These are phyloP conservation scores for Termitomyces sp. DNA, from an alignment of 768 basidiomycete genomes.

Conservation along the genomic window DNA sequence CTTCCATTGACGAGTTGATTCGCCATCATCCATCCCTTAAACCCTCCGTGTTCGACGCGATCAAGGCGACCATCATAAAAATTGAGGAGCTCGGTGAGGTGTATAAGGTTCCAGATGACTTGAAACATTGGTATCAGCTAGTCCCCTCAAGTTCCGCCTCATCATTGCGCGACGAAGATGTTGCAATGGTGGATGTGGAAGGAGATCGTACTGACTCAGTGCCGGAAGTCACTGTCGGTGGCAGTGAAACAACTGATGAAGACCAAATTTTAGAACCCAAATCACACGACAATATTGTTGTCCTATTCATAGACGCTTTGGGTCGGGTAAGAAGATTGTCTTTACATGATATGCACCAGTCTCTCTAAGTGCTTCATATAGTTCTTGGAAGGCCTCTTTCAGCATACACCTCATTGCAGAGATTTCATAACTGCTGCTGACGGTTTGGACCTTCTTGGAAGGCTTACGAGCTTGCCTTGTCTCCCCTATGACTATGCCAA, in stretches of 20 bases:
- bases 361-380: constrained; percentile 21
- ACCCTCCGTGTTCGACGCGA: constrained; percentile 67
- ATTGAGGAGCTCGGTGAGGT: constrained; percentile 70
- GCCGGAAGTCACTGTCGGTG: constrained; percentile 9
- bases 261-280: constrained; percentile 28
- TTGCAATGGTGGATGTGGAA: constrained; percentile 44
- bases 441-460: constrained; percentile 68
- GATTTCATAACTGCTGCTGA: constrained; percentile 80
- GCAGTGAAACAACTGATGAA: constrained; percentile 16
- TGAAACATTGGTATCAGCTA: constrained; percentile 64
- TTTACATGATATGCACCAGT: background rate
- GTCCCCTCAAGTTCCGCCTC: constrained; percentile 19
- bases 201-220: constrained; percentile 12
- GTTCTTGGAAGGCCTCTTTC: constrained; percentile 95
- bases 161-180: constrained; percentile 26
- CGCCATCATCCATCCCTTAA: constrained; percentile 93
- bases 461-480: constrained; percentile 77
- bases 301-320: constrained; percentile 74
- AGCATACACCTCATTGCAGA: constrained; percentile 82
- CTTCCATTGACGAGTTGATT: constrained; percentile 90
- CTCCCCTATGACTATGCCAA: constrained; percentile 86
- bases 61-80: constrained; percentile 62
- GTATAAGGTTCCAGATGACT: constrained; percentile 49
- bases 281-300: constrained; percentile 68
- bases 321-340: constrained; percentile 50